Conservation (phyloP, 257 asterid genomes). For the Fraxinus anomala region DNA sequence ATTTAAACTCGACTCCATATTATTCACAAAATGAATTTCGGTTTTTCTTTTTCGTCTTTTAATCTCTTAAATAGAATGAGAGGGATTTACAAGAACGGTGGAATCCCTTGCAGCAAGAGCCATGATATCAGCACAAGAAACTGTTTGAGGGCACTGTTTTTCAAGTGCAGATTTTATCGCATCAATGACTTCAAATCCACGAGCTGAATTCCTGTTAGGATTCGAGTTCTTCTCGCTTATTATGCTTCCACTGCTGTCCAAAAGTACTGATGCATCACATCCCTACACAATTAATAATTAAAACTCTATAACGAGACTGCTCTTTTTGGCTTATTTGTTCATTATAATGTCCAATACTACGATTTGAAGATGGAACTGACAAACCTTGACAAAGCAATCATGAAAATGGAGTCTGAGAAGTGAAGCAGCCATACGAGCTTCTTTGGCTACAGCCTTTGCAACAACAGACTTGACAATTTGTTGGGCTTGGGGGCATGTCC, state of each 20-base stretch:
- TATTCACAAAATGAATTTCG: not conserved
- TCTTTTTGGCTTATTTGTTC: not conserved
- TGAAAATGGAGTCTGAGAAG: slow-evolving; percentile 87
- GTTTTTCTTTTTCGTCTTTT: not conserved
- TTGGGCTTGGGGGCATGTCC: slow-evolving; percentile 68
- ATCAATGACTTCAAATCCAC: slow-evolving; percentile 88
- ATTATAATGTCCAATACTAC: not conserved
- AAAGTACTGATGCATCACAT: slow-evolving; percentile 85
- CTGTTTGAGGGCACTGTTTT: slow-evolving; percentile 74
- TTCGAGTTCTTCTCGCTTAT: slow-evolving; percentile 64
- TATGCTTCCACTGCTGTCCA: slow-evolving; percentile 60
- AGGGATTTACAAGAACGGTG: slow-evolving; percentile 57
- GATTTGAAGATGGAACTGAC: not conserved
- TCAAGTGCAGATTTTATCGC: slow-evolving; percentile 82
- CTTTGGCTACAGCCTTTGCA: slow-evolving; percentile 74
- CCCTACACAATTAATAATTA: slow-evolving; percentile 50
- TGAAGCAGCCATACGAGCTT: slow-evolving; percentile 95
- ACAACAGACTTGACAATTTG: slow-evolving; percentile 69
- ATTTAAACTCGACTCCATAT: not conserved
- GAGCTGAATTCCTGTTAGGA: slow-evolving; percentile 79
- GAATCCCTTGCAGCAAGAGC: slow-evolving; percentile 91
- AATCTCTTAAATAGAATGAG: not conserved
- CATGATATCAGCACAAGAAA: slow-evolving; percentile 86
- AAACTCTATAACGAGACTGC: not conserved
- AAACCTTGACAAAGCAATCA: slow-evolving; percentile 92